Conservation (phyloP, 371 early-diverging fungal genomes). For the Syncephalastrum sp. region DNA sequence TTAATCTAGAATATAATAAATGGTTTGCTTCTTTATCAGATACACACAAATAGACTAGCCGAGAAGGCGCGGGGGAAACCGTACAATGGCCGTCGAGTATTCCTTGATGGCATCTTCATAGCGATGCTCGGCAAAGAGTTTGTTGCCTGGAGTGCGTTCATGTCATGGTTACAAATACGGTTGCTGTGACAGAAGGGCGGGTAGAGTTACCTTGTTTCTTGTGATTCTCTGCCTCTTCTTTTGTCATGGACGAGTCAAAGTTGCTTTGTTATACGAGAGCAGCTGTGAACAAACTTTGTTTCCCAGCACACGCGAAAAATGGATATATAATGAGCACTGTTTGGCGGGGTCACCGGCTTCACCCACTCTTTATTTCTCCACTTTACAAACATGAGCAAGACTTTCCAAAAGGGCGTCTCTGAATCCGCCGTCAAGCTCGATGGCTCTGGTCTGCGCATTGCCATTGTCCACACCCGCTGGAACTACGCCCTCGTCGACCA, state of each 20-base stretch:
- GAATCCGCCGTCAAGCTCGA: conserved; percentile 55
- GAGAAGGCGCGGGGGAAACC: conserved; percentile 6
- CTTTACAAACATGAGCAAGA: conserved; percentile 26
- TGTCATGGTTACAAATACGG: background rate
- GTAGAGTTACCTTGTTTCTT: conserved; percentile 4
- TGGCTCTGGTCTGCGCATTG: conserved; percentile 71
- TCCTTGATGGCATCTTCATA: conserved; percentile 70
- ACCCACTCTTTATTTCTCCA: no score
- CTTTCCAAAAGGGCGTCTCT: conserved; percentile 74
- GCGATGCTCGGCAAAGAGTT: conserved; percentile 53
- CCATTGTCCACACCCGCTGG: conserved; percentile 94
- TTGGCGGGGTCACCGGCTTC: no score
- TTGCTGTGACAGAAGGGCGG: background rate
- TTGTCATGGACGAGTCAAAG: background rate
- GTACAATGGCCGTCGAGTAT: conserved; percentile 75
- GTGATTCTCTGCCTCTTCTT: conserved; percentile 5
- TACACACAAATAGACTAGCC: background rate
- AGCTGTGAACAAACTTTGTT: no score
- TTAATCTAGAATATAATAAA: conserved; percentile 48
- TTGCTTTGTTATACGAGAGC: no score
- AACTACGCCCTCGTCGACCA: conserved; percentile 81
- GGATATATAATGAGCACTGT: no score
- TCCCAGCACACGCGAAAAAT: no score
- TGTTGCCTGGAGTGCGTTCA: conserved; percentile 42
- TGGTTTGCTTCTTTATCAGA: background rate